Evolutionary conservation across 2,329 filamentous ascomycete species (phyloP), one percentile per base, ranked within the genome.

Genomic region (Nemania sp.): DNA sequence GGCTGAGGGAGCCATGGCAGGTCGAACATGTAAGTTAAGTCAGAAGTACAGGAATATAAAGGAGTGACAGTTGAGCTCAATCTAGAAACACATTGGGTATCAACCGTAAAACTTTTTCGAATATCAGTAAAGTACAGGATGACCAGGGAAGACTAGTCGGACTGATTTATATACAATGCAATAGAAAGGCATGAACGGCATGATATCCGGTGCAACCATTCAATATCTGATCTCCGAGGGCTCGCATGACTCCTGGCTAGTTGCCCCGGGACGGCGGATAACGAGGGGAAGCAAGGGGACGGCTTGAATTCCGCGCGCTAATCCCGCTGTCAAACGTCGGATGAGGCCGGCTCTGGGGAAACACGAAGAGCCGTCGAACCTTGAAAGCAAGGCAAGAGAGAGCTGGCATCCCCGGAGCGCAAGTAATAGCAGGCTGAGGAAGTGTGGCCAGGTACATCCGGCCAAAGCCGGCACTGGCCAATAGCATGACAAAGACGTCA

Each of bases 1-100:
- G 55, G 81, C 81, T 62, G 81, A 83, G 58, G 83, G 83, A 61
- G 81, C 78, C 83, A 86, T 86, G 69, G 63, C 71, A 72, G 66
- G 56, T 36, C 19, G 20, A n/a, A 26, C 34, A 46, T n/a, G 24
- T 34, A 12, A 37, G 7, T 33, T 30, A 11, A 11, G 26, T 31
- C 20, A 43, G 33, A 44, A 36, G 9, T 33, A 37, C 12, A 26
- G 11, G n/a, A 19, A 23, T 15, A 50, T 31, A 30, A 34, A 23
- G 24, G 22, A 17, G 28, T 39, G n/a, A 40, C 11, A 46, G 28
- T 20, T 9, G 9, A 44, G 36, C 23, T 43, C 36, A 26, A 30
- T 20, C 17, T 37, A 47, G 24, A 36, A 40, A 30, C 42, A 49
- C 22, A 47, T 24, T 28, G 20, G 31, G 28, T 52, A 42, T 36